Conservation (phyloP, 805 yeast genomes). For the Peterozyma toletana region DNA sequence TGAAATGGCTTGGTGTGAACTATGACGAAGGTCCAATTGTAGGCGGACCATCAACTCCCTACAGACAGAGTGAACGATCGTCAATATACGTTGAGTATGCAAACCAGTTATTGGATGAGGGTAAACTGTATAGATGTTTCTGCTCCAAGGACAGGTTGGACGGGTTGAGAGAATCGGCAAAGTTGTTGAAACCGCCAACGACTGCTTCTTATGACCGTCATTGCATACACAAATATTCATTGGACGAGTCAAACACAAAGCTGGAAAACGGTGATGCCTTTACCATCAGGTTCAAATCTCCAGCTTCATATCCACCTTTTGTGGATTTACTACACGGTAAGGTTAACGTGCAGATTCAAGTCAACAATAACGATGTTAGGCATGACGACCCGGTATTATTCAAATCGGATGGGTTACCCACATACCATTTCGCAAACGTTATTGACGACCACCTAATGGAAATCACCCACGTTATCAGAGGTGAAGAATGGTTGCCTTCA, state of each 20-base stretch:
- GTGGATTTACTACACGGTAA: slow-evolving; percentile 73
- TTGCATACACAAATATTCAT: slow-evolving; percentile 42
- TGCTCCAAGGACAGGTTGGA: slow-evolving; percentile 78
- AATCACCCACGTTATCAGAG: slow-evolving; percentile 90
- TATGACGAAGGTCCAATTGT: slow-evolving; percentile 80
- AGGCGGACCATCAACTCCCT: slow-evolving; percentile 62
- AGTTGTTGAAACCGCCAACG: slow-evolving; percentile 75
- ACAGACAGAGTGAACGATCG: slow-evolving; percentile 76
- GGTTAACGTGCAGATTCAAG: slow-evolving; percentile 73
- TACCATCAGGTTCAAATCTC: slow-evolving; percentile 74
- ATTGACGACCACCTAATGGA: slow-evolving; percentile 92
- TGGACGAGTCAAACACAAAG: slow-evolving; percentile 30
- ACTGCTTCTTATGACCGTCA: slow-evolving; percentile 87
- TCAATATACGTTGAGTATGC: slow-evolving; percentile 59
- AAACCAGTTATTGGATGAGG: slow-evolving; percentile 46
- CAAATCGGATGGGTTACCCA: slow-evolving; percentile 93
- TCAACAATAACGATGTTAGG: slow-evolving; percentile 60
- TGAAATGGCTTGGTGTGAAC: slow-evolving; percentile 68
- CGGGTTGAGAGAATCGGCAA: slow-evolving; percentile 64
- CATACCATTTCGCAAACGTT: slow-evolving; percentile 95
- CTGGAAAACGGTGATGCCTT: slow-evolving; percentile 29
- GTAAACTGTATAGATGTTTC: slow-evolving; percentile 79
- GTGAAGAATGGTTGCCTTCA: slow-evolving; percentile 97
- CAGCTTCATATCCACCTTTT: slow-evolving; percentile 60
- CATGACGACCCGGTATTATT: slow-evolving; percentile 85